Evolutionary conservation across 768 basidiomycete species (phyloP).

Genomic region (Rhodotorula taiwanensis): DNA sequence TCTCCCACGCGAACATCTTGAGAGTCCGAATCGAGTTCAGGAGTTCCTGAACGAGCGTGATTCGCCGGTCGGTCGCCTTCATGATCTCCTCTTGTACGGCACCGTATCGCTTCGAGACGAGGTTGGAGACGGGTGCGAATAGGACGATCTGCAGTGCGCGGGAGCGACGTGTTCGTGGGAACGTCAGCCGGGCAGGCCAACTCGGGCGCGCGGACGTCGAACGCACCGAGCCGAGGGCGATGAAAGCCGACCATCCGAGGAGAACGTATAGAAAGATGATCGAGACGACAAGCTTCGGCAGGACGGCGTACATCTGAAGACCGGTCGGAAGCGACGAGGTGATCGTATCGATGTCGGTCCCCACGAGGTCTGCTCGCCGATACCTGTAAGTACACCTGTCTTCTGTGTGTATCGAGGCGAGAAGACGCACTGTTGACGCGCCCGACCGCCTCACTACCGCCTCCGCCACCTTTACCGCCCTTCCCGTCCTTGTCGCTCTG

Average conservation of each 20-base stretch:
- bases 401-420: no score
- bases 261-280: conserved; percentile 33
- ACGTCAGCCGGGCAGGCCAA: no score
- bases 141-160: no score
- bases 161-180: no score
- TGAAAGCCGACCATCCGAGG: conserved; percentile 36
- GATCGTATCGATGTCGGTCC: conserved; percentile 33
- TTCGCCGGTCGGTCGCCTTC: conserved; percentile 44
- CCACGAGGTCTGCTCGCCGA: conserved; percentile 20
- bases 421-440: conserved; percentile 27
- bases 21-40: conserved; percentile 44
- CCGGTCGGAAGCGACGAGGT: conserved; percentile 17
- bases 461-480: background rate
- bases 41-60: conserved; percentile 42
- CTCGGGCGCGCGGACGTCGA: no score
- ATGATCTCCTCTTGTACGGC: conserved; percentile 41
- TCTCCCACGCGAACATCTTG: conserved; percentile 38
- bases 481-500: background rate
- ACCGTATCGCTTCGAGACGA: conserved; percentile 37
- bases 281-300: conserved; percentile 26
- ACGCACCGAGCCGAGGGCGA: conserved; percentile 38
- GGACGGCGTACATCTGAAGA: conserved; percentile 25
- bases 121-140: conserved; percentile 38
- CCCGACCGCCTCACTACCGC: conserved; percentile 23
- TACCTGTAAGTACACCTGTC: background rate